Base-by-base conservation (phyloP, 331 rosid species). In the Pyrus hybrid region DNA sequence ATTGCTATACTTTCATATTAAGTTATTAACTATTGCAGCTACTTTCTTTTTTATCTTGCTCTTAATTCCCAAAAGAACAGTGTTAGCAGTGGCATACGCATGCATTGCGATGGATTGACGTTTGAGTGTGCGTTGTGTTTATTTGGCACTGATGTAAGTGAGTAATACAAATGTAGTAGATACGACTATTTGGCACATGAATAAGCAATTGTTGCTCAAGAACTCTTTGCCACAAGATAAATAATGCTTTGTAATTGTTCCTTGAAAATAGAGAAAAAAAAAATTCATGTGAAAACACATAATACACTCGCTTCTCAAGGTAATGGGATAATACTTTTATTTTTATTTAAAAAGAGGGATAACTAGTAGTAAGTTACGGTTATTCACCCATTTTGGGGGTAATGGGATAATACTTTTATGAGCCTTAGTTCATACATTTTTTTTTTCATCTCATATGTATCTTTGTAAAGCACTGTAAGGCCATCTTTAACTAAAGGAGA, bases 381-480 rank as follows among this genome's bases (percentile, higher is more conserved):
- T 35, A 35, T 35, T 0, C 12, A 35, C 0, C 1, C 12, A 0
- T 35, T 35, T 35, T 2, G 3, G 1, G 43, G 43, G 3, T 35
- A 35, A 35, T 35, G 3, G 0, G 12, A 35, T 16, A 49, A 49
- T 49, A 49, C 56, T 49, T 49, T 2, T 17, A 49, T 6, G 9
- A 16, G n/a, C 56, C 56, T 49, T 49, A 49, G 3, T 2, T 49
- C n/a, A 49, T 49, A 2, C 1, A 2, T 16, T 18, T 16, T 16
- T 49, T 49, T 13, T 49, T 16, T 49, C 56, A 49, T 49, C n/a
- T 17, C n/a, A 6, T 1, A 49, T 49, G 9, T 16, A 17, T 17
- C 9, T 17, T 17, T 49, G n/a, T 17, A 49, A 49, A 49, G 9
- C 56, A 1, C 5, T 49, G 7, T 49, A 49, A 47, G n/a, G 9